Evolutionary conservation across 805 yeast genomes (phyloP), one percentile per base, ranked within the genome.

Genomic region (Candida coleopterorum): DNA sequence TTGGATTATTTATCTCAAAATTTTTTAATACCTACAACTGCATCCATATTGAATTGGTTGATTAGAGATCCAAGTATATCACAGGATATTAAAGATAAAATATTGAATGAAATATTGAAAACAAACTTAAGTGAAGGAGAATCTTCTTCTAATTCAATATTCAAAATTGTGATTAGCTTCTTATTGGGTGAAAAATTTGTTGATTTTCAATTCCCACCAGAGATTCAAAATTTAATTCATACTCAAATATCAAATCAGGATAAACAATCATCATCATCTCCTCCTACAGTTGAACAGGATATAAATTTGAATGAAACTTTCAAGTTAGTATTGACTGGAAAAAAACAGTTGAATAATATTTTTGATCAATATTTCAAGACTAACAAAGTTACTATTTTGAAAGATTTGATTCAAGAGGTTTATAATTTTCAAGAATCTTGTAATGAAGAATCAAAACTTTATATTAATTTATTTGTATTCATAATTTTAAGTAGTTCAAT

Each of bases 1-100:
- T 64, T 90, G 24, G 97, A 89, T 50, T 87, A 89, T 50, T 83
- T 90, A 46, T 66, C 84, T 30, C 96, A 89, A 49, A 83, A 86
- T 2, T 84, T 85, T 44, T 64, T 90, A 45, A 65, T 84, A 2
- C 55, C 74, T 48, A 46, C 82, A 71, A 74, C 59, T 61, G 31
- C 58, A 17, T 58, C 59, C 24, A 56, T 64, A 18, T 50, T 64
- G 14, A 55, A 48, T 33, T 66, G 70, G 69, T 32, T 56, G 20
- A 24, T 54, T 14, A 29, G 40, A 6, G 45, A 46, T 18, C 39
- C 41, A n/a, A 31, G 21, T 9, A 25, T 39, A 11, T 23, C 31
- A 4, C 18, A 25, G 4, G 46, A 46, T 20, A 37, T 45, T 3
- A 48, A 48, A 9, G 32, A 44, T 3, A 44, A 43, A 18, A 52